Base-by-base conservation (phyloP, 2,329 filamentous ascomycete genomes). In the Pestalotiopsis sp. region DNA sequence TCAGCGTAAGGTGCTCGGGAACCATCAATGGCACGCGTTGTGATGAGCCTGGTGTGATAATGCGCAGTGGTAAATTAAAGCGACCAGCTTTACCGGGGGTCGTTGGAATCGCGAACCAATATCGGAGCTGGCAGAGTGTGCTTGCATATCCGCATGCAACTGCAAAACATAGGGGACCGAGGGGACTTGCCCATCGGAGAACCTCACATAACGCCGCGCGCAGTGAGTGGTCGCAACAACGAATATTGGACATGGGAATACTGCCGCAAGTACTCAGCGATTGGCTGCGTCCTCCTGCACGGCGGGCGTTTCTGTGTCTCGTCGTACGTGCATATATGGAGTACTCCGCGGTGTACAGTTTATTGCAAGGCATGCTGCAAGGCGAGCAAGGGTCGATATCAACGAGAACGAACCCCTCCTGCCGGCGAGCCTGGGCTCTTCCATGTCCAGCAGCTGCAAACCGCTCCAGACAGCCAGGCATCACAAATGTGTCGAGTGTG, bases 1-100 rank as follows among this genome's bases (percentile, higher is more conserved):
- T 52, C 45, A n/a, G 45, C 45, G 31, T 52, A 17, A 52, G 45
- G 45, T 52, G 13, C 59, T 20, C 17, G 36, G 38, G 27, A 20
- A 40, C 36, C 31, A 40, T n/a, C 27, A n/a, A 27, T 40, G 31
- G 25, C 36, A 40, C 12, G 17, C 25, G 59, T 62, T 27, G 57
- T 62, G 59, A 40, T 62, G 59, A 36, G 36, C 45, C 59, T 62
- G 59, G 31, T 62, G 59, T 62, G 59, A 62, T 40, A 20, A 62
- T 62, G 59, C 59, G n/a, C n/a, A 17, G 59, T 62, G 25, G 59
- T 62, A 62, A 61, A 62, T 62, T 62, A 62, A 62, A 62, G n/a
- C 36, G 59, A 36, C 59, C 45, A 20, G 36, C 14, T 36, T 40
- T 27, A 62, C 59, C 31, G 20, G 59, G 31, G 59, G 31, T 40